Evolutionary conservation across 495 filamentous ascomycete genomes (phyloP).

Genomic region (Corynascus novoguineensis): DNA sequence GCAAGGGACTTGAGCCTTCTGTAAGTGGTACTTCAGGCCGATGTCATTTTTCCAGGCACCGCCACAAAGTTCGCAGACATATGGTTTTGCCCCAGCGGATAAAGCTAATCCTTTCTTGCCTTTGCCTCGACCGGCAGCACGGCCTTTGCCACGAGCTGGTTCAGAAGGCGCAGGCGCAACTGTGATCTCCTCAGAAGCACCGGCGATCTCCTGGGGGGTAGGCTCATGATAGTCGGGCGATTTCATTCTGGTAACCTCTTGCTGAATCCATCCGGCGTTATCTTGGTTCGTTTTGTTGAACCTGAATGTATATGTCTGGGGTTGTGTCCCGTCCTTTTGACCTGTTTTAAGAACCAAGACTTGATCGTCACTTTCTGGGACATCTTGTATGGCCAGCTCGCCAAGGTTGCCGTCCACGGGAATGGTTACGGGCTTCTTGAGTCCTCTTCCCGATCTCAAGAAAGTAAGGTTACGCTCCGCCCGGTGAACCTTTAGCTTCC

Average conservation of each 20-base stretch:
- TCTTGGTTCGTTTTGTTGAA: conserved; percentile 14
- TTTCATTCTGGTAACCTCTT: conserved; percentile 10
- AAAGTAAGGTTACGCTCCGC: conserved; percentile 11
- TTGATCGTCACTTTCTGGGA: conserved; percentile 16
- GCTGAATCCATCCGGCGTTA: conserved; percentile 14
- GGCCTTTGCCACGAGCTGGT: conserved; percentile 19
- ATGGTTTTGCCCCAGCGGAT: conserved; percentile 24
- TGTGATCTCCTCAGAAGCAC: conserved; percentile 3
- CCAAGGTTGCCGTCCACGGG: conserved; percentile 13
- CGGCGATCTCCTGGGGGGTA: conserved; percentile 2
- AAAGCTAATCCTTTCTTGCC: conserved; percentile 17
- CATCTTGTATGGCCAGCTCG: conserved; percentile 15
- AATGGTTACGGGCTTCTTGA: conserved; percentile 17
- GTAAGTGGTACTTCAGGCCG: conserved; percentile 49
- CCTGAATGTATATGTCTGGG: conserved; percentile 17
- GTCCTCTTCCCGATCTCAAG: background rate
- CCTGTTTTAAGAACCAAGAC: conserved; percentile 12
- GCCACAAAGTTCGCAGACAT: conserved; percentile 44
- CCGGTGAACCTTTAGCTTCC: conserved; percentile 15
- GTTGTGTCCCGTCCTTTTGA: background rate
- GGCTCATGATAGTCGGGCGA: background rate
- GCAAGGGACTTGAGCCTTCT: conserved; percentile 43
- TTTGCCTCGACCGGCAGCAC: conserved; percentile 15
- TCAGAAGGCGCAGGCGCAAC: conserved; percentile 5
- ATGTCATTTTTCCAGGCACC: conserved; percentile 47